Conservation (phyloP, 768 basidiomycete species). For the Tulasnella sp. region DNA sequence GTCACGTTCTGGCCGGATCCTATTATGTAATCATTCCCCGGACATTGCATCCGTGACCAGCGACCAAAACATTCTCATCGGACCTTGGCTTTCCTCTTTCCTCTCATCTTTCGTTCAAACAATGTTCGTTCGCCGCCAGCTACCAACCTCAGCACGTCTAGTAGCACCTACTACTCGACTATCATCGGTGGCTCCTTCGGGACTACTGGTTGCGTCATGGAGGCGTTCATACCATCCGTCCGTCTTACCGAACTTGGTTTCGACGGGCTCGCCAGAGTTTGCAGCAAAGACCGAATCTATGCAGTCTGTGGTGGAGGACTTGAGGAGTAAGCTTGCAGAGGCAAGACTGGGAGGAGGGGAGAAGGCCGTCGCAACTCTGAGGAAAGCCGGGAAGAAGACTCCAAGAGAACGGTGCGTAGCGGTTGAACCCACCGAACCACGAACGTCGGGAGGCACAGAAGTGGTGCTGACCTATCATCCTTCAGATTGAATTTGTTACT, state of each 20-base stretch:
- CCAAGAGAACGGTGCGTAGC: conserved; percentile 69
- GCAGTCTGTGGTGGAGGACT: conserved; percentile 61
- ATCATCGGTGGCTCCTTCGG: neutral
- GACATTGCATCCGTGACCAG: too few species aligned
- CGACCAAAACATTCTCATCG: too few species aligned
- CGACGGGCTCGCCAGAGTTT: conserved; percentile 68
- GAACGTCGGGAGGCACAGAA: neutral
- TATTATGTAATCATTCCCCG: too few species aligned
- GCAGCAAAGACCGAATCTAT: conserved; percentile 60
- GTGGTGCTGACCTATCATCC: neutral
- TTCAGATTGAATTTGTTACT: conserved; percentile 65
- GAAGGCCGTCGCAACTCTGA: conserved; percentile 71
- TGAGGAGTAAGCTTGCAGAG: conserved; percentile 55
- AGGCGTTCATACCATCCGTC: conserved; percentile 59
- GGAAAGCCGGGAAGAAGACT: conserved; percentile 71
- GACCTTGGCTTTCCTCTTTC: too few species aligned
- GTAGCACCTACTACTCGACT: too few species aligned
- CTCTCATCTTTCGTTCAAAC: too few species aligned
- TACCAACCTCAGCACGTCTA: too few species aligned
- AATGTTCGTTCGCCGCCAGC: too few species aligned
- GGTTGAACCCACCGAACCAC: neutral
- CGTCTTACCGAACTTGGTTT: conserved; percentile 67
- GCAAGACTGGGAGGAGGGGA: conserved; percentile 68
- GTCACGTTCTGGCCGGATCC: too few species aligned
- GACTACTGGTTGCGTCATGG: neutral